Evolutionary conservation across 805 yeast species (phyloP).

Genomic region (Ogataea ramenticola): DNA sequence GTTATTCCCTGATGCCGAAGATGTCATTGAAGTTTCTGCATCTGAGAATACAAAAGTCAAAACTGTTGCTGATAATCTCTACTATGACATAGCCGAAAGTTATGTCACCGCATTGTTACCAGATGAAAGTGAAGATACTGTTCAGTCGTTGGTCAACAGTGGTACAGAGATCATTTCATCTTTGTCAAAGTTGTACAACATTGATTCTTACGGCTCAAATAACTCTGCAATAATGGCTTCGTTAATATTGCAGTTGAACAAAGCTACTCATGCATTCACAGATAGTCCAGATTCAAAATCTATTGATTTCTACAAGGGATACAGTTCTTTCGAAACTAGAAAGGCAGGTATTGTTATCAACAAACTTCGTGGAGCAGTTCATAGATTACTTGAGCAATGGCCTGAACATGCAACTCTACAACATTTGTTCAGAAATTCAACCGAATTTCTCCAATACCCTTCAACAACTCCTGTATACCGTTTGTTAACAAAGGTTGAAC

Average conservation of each 20-base stretch:
- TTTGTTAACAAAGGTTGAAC: constrained; percentile 76
- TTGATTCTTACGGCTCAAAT: constrained; percentile 14
- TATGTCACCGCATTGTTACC: constrained; percentile 38
- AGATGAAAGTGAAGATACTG: constrained; percentile 4
- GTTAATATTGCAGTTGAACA: constrained; percentile 25
- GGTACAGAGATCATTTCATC: constrained; percentile 32
- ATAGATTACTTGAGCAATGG: constrained; percentile 57
- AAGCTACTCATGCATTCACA: constrained; percentile 24
- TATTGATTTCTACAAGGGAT: constrained; percentile 61
- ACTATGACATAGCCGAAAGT: constrained; percentile 39
- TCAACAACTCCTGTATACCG: constrained; percentile 68
- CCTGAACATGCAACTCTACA: constrained; percentile 91
- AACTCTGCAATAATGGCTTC: constrained; percentile 28
- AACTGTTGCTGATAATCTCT: constrained; percentile 36
- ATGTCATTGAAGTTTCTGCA: constrained; percentile 35
- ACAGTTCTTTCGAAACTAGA: constrained; percentile 52
- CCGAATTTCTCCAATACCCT: constrained; percentile 60
- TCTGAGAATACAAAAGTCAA: constrained; percentile 13
- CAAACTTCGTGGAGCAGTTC: constrained; percentile 36
- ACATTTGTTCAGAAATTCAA: constrained; percentile 54
- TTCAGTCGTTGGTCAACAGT: constrained; percentile 28
- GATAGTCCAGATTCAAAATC: constrained; percentile 14
- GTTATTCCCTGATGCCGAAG: constrained; percentile 88
- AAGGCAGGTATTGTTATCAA: constrained; percentile 46
- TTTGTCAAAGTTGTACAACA: constrained; percentile 17